These are phyloP conservation scores for Neurospora sp. DNA, from an alignment of 495 filamentous ascomycete species.

Conservation along the genomic window DNA sequence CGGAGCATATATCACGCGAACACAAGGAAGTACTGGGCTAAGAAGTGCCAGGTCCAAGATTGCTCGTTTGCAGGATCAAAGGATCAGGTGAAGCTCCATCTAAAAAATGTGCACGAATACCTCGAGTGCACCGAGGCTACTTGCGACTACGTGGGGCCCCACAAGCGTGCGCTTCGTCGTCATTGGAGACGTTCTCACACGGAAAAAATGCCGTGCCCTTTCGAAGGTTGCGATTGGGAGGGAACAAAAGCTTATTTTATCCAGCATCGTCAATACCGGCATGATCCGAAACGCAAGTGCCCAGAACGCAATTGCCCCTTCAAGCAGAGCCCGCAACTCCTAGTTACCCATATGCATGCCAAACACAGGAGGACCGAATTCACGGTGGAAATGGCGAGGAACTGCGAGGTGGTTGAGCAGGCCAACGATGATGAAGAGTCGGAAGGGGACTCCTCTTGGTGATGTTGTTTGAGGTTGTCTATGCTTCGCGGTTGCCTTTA, in stretches of 20 bases:
- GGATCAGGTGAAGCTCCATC: not conserved
- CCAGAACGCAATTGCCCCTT: not conserved
- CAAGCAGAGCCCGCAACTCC: not conserved
- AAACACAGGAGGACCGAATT: not conserved
- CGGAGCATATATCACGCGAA: too few species aligned
- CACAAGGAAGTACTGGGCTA: too few species aligned
- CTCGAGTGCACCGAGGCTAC: not conserved
- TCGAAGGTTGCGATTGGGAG: not conserved
- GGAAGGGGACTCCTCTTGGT: too few species aligned
- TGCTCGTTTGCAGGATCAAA: not conserved
- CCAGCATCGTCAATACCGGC: not conserved
- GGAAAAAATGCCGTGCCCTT: too few species aligned
- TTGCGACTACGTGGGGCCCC: not conserved
- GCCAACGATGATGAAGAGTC: not conserved
- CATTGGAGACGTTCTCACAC: not conserved
- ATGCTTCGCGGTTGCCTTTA: too few species aligned
- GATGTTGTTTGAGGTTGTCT: too few species aligned
- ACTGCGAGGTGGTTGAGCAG: not conserved
- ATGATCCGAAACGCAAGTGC: not conserved
- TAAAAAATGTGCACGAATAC: not conserved
- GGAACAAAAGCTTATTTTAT: not conserved
- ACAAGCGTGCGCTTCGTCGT: rapidly evolving
- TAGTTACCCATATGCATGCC: rapidly evolving
- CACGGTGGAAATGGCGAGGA: not conserved
- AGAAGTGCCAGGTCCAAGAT: not conserved